Base-by-base conservation (phyloP, 2,329 filamentous ascomycete species). In the Aureobasidium sp. region DNA sequence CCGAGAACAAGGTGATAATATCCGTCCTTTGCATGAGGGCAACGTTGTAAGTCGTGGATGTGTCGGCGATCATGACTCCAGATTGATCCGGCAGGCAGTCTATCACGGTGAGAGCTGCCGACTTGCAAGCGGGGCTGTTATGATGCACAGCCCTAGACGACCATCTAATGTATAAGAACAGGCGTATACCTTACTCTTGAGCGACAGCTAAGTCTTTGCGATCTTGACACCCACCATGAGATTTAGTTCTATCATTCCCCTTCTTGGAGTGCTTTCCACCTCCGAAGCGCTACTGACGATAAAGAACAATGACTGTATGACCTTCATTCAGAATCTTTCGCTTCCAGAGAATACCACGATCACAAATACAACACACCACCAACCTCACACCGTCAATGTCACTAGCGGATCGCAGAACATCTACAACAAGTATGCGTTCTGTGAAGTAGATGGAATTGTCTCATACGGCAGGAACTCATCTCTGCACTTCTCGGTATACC, bases 401-500 rank as follows among this genome's bases (percentile, higher is more conserved):
- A 70, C 69, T 4, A 67, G 65, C 27, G 42, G 38, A 15, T 15
- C 33, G 8, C 16, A 38, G 13, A 29, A 66, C 13, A 58, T 67
- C 13, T 65, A 65, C 36, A 74, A 74, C 63, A 64, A 59, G 5
- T 31, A 69, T 59, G 40, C 67, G 0, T 72, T 74, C 67, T 74
- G 73, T 66, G 68, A 73, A 38, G 56, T 74, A 18, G 69, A 71
- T 53, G 66, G 71, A 48, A 67, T 59, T 6, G 45, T 73, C 33
- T 63, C 68, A 0, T 75, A 74, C 43, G 72, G 71, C 18, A 58
- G 29, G 9, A 70, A 70, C 62, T 67, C 71, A 50, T 70, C 67
- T n/a, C 50, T 74, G 13, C 59, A 68, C 48, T 74, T 72, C 16
- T 67, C 69, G 6, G 36, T 71, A 6, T 75, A 72, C 70, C 68